Base-by-base conservation (phyloP, 495 filamentous ascomycete genomes). In the Staphylotrichum tortipilum region DNA sequence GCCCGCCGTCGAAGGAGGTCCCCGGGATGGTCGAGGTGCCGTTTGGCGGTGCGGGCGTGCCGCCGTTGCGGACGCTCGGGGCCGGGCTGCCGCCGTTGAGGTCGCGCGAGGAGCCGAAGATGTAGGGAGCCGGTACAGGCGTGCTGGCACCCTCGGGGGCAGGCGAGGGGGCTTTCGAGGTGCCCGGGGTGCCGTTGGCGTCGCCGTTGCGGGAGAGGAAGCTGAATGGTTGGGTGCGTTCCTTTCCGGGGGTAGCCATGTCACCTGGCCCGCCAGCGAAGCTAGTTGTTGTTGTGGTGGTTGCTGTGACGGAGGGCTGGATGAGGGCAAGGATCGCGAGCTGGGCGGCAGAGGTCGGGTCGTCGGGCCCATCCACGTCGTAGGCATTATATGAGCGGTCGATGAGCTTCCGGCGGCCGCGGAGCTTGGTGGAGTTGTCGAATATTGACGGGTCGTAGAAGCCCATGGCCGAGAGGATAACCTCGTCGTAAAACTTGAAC, bases 401-500 rank as follows among this genome's bases (percentile, higher is more conserved):
- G 18, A 96, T 81, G 33, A 97, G 71, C 44, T 79, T 85, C 46
- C 87, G 78, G 35, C 90, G 80, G 12, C 87, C 83, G 3, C 71
- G 67, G 38, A 97, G 80, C 67, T 97, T 97, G 18, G 75, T 60
- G 5, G 73, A 75, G 59, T 90, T 82, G 59, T 91, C 85, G 54
- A 96, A 94, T 34, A 96, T 83, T 4, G 74, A 72, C 3, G 92
- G 92, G 39, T 90, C 84, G 62, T 90, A 97, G 66, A 84, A 83
- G 17, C 83, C 91, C 82, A 94, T 86, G 9, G 90, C 86, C 2
- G 94, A 87, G 15, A 98, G 74, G 54, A 91, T 84, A 2, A 89
- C 81, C 58, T 97, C 90, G 56, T 98, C 92, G 62, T 96, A 97
- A 7, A 82, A 86, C 73, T 95, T 97, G 72, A 95, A 96, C 15